Base-by-base conservation (phyloP, 176 grass and related monocot genomes). In the Oryza glumipatula region DNA sequence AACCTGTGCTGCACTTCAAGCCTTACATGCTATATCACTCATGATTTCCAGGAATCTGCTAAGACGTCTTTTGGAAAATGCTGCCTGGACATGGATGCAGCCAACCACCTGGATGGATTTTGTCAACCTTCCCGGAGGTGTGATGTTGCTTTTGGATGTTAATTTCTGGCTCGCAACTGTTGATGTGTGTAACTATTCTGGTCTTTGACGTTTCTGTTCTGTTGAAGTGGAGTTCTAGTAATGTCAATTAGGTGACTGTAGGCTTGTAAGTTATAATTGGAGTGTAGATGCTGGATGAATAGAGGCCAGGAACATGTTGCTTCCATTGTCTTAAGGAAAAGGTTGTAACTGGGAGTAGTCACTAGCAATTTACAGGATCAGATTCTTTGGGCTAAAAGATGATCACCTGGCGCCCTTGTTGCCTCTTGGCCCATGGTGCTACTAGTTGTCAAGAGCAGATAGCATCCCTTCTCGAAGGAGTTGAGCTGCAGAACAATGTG, bases 1-100 rank as follows among this genome's bases (percentile, higher is more conserved):
- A 69, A 11, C 48, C 48, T 33, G 17, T 87, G 8, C 9, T 33
- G 12, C 21, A 24, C 43, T n/a, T 52, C 23, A 38, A 72, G 61
- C 14, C 15, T 85, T 30, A 6, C 43, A 76, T 30, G 6, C n/a
- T 70, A 28, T 82, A 19, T 70, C 32, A 48, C 74, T 74, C 46
- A 33, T 74, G 78, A 68, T 49, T 21, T 83, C 13, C 75, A 87
- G 88, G 68, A 72, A 72, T 79, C 35, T 21, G 24, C 56, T 67
- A 30, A 52, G 45, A 60, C 64, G 67, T 58, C 58, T 56, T 82
- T 45, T 38, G 38, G 8, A 54, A 68, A 41, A n/a, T 73, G 49
- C 73, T 72, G 1, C 26, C 43, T 8, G 12, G 30, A 58, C 39
- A 65, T 49, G 66, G 38, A 61, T 19, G 16, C 68, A 74, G 61